Base-by-base conservation (phyloP, 1,139 yeast species). In the Magnusiomyces ingens region DNA sequence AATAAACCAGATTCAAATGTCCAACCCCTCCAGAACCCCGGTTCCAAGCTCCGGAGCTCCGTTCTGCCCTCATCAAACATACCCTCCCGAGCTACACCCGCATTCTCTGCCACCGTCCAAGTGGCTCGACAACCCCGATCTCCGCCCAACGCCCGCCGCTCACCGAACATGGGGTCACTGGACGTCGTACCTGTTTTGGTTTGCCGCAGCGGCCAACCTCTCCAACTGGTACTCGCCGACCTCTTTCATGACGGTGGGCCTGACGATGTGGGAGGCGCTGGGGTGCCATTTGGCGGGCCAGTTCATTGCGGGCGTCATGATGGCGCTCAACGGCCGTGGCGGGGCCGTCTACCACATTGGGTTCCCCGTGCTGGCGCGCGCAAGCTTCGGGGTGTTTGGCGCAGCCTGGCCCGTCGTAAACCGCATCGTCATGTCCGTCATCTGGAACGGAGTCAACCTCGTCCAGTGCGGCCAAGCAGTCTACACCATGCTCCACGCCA, bases 371-470 rank as follows among this genome's bases (percentile, higher is more conserved):
- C 76, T 85, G 18, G 80, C 82, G 35, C 74, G 95, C 61, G 78
- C 89, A 1, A 71, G 89, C 2, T 87, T 85, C 71, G 95, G 95
- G 55, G 77, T 84, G 29, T 84, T 80, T 72, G 90, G 91, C 42
- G 80, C 90, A 0, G 70, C 85, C 52, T 85, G 94, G 93, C 93
- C 94, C 3, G 78, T 87, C 53, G 63, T 86, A 45, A 85, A 86
- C 66, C 76, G 95, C 71, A 89, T 85, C 45, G 85, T 85, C 40
- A 84, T 86, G 88, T 84, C 89, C 38, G 78, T 84, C 57, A 80
- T 86, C 52, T 86, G 95, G 95, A 85, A 83, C 62, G 80, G 90
- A 35, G 90, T 85, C 29, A 94, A 85, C 66, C 74, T 85, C 38
- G 82, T 86, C 67, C 79, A 86, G 59, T 94, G 91, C 56, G 90